Base-by-base conservation (phyloP, 108 stramenopile species). In the Phaeodactylum tricornutum region DNA sequence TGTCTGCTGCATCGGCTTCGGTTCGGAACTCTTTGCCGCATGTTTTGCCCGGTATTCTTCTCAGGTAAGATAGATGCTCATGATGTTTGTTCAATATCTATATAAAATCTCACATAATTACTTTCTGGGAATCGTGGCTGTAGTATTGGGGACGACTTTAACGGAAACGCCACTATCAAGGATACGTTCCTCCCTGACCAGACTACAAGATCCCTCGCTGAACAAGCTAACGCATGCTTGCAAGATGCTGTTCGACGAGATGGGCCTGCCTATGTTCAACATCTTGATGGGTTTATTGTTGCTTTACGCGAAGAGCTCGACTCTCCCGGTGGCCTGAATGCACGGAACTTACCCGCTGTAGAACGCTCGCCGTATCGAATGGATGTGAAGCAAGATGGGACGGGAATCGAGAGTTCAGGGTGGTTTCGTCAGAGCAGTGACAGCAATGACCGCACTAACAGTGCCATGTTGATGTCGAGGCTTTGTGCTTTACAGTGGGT, bases 401-500 rank as follows among this genome's bases (percentile, higher is more conserved):
- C 64, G 35, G 74, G 74, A 8, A 89, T 89, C 37, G 87, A 89
- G 59, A 80, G 78, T 38, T 77, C 84, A 7, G 87, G 87, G 1
- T 89, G 87, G 87, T 89, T 82, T 54, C 64, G 78, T 30, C 67
- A 68, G 25, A 77, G 77, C 40, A 57, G 55, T 15, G 71, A 69
- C 43, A 64, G 48, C 3, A 67, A 74, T 48, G 75, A 64, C 15
- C 43, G 35, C 7, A 56, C 66, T 47, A 65, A 54, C 12, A 66
- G 76, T 25, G 55, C 80, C 1, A 74, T 81, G 64, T 77, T 82
- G 36, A 57, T 75, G 29, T 84, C 81, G 9, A 69, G 88, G 7
- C 58, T 90, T 28, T 90, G 88, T 61, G 84, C 88, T 0, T 59
- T 90, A 30, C 68, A 90, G 32, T 90, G 88, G 88, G 62, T 90